phyloP scores from a whole-genome alignment of 331 rosid genomes.

The Prunus yedoensis region DNA sequence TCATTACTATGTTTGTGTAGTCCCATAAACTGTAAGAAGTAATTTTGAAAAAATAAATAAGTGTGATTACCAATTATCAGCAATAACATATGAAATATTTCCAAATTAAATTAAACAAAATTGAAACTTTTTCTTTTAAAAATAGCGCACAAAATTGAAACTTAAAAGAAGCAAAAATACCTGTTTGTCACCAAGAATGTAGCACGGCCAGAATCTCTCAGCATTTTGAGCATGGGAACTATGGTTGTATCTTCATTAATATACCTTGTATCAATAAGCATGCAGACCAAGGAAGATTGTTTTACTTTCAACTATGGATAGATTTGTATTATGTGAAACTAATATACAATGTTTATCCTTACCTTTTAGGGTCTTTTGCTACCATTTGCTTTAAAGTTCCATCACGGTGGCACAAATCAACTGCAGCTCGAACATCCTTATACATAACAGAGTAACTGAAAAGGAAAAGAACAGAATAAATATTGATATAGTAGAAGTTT shows the following conservation, averaged over 20 bases:
- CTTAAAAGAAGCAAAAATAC: constrained; percentile 38
- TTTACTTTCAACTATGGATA: background rate
- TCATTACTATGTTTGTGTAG: constrained; percentile 93
- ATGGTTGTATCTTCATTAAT: constrained; percentile 69
- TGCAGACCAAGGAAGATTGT: constrained; percentile 21
- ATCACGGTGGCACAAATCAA: constrained; percentile 98
- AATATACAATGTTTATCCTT: constrained; percentile 17
- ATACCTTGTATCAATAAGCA: constrained; percentile 53
- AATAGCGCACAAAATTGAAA: background rate
- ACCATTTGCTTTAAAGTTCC: constrained; percentile 99
- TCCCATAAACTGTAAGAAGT: constrained; percentile 88
- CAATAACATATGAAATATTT: background rate
- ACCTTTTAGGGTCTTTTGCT: constrained; percentile 88
- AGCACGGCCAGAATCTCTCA: constrained; percentile 86
- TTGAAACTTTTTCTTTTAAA: background rate
- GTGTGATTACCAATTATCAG: background rate
- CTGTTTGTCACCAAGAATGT: constrained; percentile 97
- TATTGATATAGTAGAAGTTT: background rate
- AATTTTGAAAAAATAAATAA: background rate
- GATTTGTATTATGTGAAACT: background rate
- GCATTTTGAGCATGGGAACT: constrained; percentile 94
- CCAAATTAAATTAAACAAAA: background rate
- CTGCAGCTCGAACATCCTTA: constrained; percentile 99
- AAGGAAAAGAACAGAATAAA: background rate
- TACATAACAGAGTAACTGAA: constrained; percentile 81